Conservation (phyloP, 352 stramenopile genomes). For the Pythium oligandrum region DNA sequence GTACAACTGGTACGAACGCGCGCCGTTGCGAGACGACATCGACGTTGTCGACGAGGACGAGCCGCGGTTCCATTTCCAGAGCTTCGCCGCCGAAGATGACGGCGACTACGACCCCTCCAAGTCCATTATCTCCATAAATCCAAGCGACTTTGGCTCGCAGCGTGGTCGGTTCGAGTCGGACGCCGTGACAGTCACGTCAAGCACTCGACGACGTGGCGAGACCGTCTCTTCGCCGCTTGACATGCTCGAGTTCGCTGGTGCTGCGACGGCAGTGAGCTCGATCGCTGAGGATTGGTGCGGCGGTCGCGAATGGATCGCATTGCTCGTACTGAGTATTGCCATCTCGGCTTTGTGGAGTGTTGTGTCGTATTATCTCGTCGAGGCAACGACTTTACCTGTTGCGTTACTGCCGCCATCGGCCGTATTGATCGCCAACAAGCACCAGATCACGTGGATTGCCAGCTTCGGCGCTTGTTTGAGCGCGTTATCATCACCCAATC, state of each 20-base stretch:
- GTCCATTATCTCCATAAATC: too few species aligned
- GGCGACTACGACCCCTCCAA: constrained; percentile 18
- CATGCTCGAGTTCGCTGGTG: constrained; percentile 23
- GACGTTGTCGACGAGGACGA: constrained; percentile 16
- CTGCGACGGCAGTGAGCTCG: constrained; percentile 18
- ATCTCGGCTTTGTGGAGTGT: constrained; percentile 30
- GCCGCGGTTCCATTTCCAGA: constrained; percentile 23
- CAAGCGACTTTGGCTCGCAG: neutral
- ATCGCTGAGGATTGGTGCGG: constrained; percentile 21
- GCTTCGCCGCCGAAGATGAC: constrained; percentile 25
- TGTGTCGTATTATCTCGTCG: constrained; percentile 17
- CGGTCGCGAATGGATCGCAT: constrained; percentile 22
- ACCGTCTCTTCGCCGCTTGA: constrained; percentile 6
- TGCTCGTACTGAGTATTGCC: constrained; percentile 14
- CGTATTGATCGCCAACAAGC: constrained; percentile 7
- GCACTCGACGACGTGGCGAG: constrained; percentile 1
- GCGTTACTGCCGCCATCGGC: constrained; percentile 23
- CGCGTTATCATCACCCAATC: constrained; percentile 25
- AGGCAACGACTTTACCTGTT: constrained; percentile 27
- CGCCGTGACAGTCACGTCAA: constrained; percentile 1
- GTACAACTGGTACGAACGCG: constrained; percentile 38
- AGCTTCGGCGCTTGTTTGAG: constrained; percentile 31
- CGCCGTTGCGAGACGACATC: constrained; percentile 14
- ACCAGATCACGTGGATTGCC: constrained; percentile 33
- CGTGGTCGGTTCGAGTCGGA: constrained; percentile 7